Base-by-base conservation (phyloP, 2,329 filamentous ascomycete species). In the Colletotrichum destructivum region DNA sequence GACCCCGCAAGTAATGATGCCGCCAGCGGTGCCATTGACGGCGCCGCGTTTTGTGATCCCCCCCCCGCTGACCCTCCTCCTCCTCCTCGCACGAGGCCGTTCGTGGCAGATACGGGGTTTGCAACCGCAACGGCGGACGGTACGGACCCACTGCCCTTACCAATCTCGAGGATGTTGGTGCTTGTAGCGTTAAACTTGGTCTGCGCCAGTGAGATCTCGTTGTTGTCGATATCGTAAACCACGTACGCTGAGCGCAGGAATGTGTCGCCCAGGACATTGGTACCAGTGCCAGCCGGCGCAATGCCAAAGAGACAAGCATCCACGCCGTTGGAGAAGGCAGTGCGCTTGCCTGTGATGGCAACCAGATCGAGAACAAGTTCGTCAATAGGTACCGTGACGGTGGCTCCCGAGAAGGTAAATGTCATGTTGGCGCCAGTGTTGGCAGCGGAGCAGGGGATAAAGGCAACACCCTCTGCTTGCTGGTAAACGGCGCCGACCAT, bases 241-340 rank as follows among this genome's bases (percentile, higher is more conserved):
- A 94, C 88, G 75, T 95, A 95, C 0, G 92, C 92, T 46, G 90
- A 92, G 59, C 93, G 86, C 66, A 95, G 83, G 79, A 95, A 95
- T 0, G 92, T 93, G 78, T 94, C 93, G 18, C 93, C 93, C 38
- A 95, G 83, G 2, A 94, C 88, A 54, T 87, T 86, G n/a, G 87
- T 87, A 40, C 86, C 84, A 1, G 80, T 74, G 2, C 85, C 86
- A 1, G 90, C 86, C 1, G 91, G 89, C 3, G 88, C 85, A 73
- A 94, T 88, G 67, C 92, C 92, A 76, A 94, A 93, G 46, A 91
- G 84, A 74, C 92, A 94, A 11, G 90, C 88, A 0, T 83, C 75
- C 12, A 82, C 82, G 68, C 88, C 89, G 75, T 91, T 84, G 26
- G 80, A 77, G 77, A 91, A 90, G 0, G 79, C 84, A 7, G 87